Evolutionary conservation across 257 asterid genomes (phyloP), one percentile per base, ranked within the genome.

Genomic region (Eucommia ulmoides): DNA sequence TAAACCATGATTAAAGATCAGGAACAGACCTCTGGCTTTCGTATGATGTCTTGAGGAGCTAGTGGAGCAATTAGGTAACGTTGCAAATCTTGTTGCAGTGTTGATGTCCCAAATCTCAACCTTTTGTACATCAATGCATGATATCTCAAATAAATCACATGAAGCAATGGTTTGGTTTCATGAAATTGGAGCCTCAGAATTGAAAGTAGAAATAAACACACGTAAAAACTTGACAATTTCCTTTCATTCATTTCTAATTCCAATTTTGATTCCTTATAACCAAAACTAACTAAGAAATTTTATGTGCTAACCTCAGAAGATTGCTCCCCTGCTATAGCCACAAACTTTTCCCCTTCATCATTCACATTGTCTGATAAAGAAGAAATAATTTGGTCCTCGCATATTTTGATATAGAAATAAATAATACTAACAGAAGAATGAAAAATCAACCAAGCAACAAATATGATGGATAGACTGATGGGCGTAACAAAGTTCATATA

Each of bases 61-160:
- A n/a, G 60, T 45, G 24, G 75, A 24, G 58, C 56, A 56, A 48
- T 66, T 67, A 69, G 84, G 79, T 60, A 89, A 59, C 19, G 66
- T 50, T 35, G 72, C 56, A 48, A 80, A 52, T 74, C 58, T 74
- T 65, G 67, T 57, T 8, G 79, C 86, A 22, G 62, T 75, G 44
- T 70, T 60, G 41, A 82, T 68, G 72, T 85, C 96, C 96, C 93
- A 85, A 46, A 89, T 69, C 65, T 89, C 98, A 51, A 74, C 80
- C 80, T 74, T 38, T 59, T 24, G 20, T 56, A 59, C 29, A 49
- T 23, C 18, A 41, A 53, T 51, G 41, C 14, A 44, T 51, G 63
- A 48, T 57, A 9, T 41, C 15, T 45, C 48, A 29, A n/a, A 42
- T 51, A 16, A 26, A 20, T 35, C 19, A 3, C 50, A 33, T 33